Evolutionary conservation across 257 asterid species (phyloP).

Genomic region (Capsicum baccatum): DNA sequence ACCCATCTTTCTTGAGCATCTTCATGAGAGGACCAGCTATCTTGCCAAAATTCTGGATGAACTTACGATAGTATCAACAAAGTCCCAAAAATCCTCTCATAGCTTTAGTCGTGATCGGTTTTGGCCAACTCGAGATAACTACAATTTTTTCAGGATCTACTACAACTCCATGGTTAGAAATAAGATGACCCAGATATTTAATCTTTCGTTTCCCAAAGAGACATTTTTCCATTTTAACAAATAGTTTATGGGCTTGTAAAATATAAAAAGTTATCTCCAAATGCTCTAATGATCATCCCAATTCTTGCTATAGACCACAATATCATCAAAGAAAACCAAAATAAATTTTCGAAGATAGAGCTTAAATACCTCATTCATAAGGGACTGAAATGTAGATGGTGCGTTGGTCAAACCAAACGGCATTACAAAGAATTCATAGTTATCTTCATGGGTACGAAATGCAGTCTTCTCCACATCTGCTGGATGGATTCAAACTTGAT

Average conservation of each 20-base stretch:
- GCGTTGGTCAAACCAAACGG: no score
- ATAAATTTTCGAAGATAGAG: neutral
- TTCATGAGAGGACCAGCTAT: no score
- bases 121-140: neutral
- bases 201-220: neutral
- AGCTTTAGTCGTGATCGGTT: neutral
- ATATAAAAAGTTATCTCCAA: no score
- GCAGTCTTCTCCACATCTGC: no score
- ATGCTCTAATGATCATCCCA: neutral
- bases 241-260: neutral
- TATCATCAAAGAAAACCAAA: neutral
- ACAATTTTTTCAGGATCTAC: neutral
- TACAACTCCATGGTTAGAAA: neutral
- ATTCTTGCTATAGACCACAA: no score
- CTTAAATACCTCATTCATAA: neutral
- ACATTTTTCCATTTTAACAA: no score
- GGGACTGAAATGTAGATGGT: neutral
- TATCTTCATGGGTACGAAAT: no score
- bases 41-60: no score
- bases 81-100: constrained; percentile 21
- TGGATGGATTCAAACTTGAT: no score
- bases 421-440: no score
- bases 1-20: no score
- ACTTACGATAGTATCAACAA: neutral
- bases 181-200: neutral